A percentile compares a stretch with the other conserved stretches of the same genome.
Evolutionary conservation across 192 early-diverging fungal genomes (phyloP).

Genomic region (Gryganskiella cystojenkinii): DNA sequence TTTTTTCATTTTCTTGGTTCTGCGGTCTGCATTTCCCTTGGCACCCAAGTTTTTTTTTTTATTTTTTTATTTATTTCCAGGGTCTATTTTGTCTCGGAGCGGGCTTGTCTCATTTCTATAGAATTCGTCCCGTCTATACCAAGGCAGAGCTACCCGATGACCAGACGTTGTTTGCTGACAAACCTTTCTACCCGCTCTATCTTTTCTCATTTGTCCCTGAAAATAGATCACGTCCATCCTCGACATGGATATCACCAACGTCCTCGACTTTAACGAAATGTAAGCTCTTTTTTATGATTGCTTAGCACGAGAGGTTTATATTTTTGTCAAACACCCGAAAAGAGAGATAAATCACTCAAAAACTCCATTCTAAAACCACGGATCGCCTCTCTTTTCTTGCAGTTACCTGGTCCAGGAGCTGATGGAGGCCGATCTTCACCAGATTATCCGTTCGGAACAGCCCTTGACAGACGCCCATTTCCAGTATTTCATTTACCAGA

Average conservation of each 20-base stretch:
- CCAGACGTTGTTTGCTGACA: too few relatives aligned
- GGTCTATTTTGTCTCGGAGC: too few relatives aligned
- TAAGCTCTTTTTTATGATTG: too few relatives aligned
- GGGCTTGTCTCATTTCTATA: too few relatives aligned
- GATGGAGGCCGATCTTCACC: constrained; percentile 99
- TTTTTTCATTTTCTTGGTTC: too few relatives aligned
- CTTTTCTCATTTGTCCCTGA: neutral
- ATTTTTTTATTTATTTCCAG: too few relatives aligned
- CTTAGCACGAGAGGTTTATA: too few relatives aligned
- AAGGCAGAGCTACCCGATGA: too few relatives aligned
- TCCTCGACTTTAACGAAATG: constrained; percentile 92
- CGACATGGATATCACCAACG: constrained; percentile 91
- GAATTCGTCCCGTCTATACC: too few relatives aligned
- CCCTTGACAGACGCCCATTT: constrained; percentile 96
- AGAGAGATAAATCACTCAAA: neutral
- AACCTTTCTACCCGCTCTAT: neutral
- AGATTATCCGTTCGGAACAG: constrained; percentile 95
- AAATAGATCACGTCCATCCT: constrained; percentile 83
- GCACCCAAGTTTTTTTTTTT: too few relatives aligned
- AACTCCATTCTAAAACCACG: neutral
- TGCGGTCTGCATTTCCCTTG: too few relatives aligned
- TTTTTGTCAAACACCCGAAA: too few relatives aligned
- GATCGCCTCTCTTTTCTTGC: constrained; percentile 1
- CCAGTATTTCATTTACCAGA: constrained; percentile 99
- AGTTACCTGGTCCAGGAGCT: constrained; percentile 95